Evolutionary conservation across 495 filamentous ascomycete species (phyloP).

Genomic region (Hypoxylon crocopeplum): DNA sequence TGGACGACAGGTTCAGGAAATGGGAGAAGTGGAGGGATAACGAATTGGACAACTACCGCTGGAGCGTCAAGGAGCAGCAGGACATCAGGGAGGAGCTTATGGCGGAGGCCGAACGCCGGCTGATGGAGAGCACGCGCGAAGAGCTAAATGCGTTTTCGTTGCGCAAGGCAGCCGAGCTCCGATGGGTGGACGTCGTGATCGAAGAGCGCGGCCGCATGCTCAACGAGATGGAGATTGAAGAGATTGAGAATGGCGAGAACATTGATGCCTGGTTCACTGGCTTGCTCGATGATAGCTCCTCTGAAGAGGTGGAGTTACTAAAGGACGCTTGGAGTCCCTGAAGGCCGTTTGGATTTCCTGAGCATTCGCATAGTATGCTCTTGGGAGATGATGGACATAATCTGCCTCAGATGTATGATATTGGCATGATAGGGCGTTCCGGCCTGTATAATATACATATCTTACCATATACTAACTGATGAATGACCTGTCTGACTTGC

Average conservation of each 20-base stretch:
- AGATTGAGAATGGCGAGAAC: conserved; percentile 43
- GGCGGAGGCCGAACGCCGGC: conserved; percentile 29
- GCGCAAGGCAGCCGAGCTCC: conserved; percentile 37
- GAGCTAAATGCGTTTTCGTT: conserved; percentile 10
- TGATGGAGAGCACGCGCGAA: conserved; percentile 15
- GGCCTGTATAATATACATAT: too few species aligned
- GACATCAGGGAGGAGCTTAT: conserved; percentile 41
- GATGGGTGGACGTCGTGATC: conserved; percentile 41
- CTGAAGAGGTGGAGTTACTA: neutral
- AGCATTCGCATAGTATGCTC: too few species aligned
- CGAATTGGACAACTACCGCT: conserved; percentile 32
- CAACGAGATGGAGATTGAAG: conserved; percentile 39
- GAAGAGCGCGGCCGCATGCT: conserved; percentile 42
- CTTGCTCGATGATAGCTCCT: conserved; percentile 11
- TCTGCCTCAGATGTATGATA: too few species aligned
- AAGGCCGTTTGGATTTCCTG: too few species aligned
- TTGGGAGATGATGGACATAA: too few species aligned
- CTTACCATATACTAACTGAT: too few species aligned
- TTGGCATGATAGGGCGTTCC: too few species aligned
- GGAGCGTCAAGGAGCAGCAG: conserved; percentile 36
- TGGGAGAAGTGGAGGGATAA: conserved; percentile 42
- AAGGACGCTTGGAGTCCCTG: neutral
- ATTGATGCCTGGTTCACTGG: conserved; percentile 38
- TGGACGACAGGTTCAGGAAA: conserved; percentile 30
- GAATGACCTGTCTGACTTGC: too few species aligned